Conservation (phyloP, 2,329 filamentous ascomycete genomes). For the Rutstroemia sydowiana region DNA sequence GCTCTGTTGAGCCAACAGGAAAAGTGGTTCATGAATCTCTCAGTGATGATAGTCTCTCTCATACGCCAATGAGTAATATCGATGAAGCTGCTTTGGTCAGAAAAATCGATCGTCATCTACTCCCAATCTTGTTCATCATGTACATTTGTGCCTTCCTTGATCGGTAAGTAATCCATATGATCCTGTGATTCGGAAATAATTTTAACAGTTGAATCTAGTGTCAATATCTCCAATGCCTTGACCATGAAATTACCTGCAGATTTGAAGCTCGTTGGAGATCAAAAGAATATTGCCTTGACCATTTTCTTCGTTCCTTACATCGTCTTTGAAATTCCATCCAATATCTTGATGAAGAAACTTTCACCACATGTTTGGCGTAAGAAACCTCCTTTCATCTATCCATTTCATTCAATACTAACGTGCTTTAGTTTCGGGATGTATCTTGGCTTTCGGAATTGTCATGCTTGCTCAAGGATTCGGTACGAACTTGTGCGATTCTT, state of each 20-base stretch:
- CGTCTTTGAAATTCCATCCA: constrained; percentile 61
- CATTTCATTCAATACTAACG: neutral
- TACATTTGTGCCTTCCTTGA: constrained; percentile 1
- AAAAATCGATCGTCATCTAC: neutral
- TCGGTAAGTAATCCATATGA: neutral
- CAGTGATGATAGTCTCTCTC: no score
- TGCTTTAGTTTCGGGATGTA: neutral
- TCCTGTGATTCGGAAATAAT: neutral
- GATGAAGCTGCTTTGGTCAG: neutral
- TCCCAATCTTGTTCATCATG: neutral
- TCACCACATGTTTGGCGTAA: constrained; percentile 36
- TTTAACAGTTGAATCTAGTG: neutral
- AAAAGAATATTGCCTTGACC: constrained; percentile 38
- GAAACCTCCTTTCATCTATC: neutral
- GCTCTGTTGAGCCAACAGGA: no score
- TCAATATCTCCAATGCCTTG: constrained; percentile 2
- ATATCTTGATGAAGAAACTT: constrained; percentile 60
- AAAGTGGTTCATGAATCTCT: no score
- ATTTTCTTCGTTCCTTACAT: constrained; percentile 77
- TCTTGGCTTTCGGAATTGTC: neutral
- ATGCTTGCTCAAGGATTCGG: constrained; percentile 1
- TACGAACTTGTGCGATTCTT: neutral
- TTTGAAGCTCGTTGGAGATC: neutral
- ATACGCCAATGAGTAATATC: no score
- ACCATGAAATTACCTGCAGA: neutral